Evolutionary conservation across 768 basidiomycete genomes (phyloP).

Genomic region (Phanerochaete sordida): DNA sequence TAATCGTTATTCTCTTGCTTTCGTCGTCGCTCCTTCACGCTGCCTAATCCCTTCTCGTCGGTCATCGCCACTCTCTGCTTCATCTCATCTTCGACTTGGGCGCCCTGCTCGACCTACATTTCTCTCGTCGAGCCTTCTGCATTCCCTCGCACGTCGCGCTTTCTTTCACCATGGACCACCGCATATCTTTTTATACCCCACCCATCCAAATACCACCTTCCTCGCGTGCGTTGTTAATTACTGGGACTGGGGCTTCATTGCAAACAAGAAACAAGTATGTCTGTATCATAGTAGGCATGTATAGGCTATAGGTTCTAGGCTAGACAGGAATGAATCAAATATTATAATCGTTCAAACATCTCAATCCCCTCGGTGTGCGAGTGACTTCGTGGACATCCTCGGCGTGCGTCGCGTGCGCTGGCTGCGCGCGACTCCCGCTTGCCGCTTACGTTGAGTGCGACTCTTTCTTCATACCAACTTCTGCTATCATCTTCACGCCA

Average conservation of each 20-base stretch:
- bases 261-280: neutral
- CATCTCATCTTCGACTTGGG: neutral
- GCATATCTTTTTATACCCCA: neutral
- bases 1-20: neutral
- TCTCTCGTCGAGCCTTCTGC: neutral
- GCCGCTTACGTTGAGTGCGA: too few species aligned
- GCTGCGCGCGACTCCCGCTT: too few species aligned
- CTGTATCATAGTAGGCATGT: neutral
- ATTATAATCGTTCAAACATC: neutral
- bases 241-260: neutral
- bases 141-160: neutral
- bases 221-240: neutral
- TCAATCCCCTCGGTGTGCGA: neutral
- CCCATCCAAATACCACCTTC: constrained; percentile 1
- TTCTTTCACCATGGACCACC: neutral
- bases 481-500: too few species aligned
- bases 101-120: neutral
- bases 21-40: neutral
- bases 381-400: too few species aligned
- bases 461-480: too few species aligned
- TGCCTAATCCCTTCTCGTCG: neutral
- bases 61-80: neutral
- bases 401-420: too few species aligned
- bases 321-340: neutral
- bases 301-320: neutral